Evolutionary conservation across 2,329 filamentous ascomycete genomes (phyloP), one percentile per base, ranked within the genome.

Genomic region (Trichoderma koningii): DNA sequence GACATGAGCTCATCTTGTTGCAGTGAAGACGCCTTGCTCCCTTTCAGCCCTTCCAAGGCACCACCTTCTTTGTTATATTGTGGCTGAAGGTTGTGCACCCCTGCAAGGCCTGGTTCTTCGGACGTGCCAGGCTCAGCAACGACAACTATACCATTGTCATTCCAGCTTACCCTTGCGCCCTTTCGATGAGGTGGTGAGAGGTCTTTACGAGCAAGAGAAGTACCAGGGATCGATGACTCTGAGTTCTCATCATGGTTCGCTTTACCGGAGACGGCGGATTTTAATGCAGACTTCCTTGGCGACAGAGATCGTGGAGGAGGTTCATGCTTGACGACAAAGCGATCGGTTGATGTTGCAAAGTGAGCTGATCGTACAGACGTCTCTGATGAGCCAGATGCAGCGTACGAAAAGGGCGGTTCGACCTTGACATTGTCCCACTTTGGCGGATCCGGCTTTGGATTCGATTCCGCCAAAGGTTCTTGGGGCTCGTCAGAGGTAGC

Each of bases 221-320:
- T 68, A 28, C 64, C 69, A 52, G 70, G 74, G 48, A 67, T 70
- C 0, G 79, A 82, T 50, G 73, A 76, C 69, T 82, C 83, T 3
- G 82, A 83, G 26, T 79, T 71, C 65, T 81, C 76, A 68, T 82
- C 78, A 53, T 86, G 83, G 41, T 79, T 70, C 68, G 82, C 79
- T 70, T 83, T 71, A 64, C 83, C 81, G 1, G 86, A 83, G 55
- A 85, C 86, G 1, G 72, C 70, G 14, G 87, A 81, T 73, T 93
- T 93, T 68, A 93, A 73, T 1, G 90, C 90, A 1, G 90, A 92
- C 74, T 94, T 94, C 52, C 87, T 87, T 10, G 91, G 91, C 0
- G 90, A 93, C 12, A 90, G 79, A 5, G 90, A 91, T 55, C 91
- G 83, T 34, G 86, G 80, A 23, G 89, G 87, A 6, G 90, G 91